Percentiles rank a stretch among this genome's conserved stretches.
phyloP scores from a whole-genome alignment of 345 rosid genomes.

The Eucalyptus erythrocorys region DNA sequence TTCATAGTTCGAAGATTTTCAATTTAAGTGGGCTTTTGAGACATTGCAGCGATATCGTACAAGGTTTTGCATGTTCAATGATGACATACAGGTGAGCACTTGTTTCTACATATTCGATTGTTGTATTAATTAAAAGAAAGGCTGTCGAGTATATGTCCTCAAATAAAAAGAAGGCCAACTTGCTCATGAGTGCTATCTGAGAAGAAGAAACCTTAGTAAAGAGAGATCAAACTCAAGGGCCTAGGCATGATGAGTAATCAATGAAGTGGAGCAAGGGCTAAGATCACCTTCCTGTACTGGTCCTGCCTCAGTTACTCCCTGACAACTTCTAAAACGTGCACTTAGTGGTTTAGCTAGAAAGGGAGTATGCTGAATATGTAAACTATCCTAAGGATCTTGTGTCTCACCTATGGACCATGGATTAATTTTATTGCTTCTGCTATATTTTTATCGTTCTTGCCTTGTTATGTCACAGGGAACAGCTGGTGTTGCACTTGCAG shows the following conservation, averaged over 20 bases:
- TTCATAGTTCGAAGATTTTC: constrained; percentile 91
- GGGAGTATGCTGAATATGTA: not conserved
- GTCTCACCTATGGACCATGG: not conserved
- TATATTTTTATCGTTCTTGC: not conserved
- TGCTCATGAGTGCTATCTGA: not conserved
- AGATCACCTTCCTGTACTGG: not conserved
- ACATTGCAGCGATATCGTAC: constrained; percentile 78
- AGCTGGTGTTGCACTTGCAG: constrained; percentile 99
- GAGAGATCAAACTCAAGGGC: not conserved
- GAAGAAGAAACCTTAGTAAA: not conserved
- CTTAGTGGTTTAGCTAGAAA: not conserved
- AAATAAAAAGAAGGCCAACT: not conserved
- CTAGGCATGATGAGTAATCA: not conserved
- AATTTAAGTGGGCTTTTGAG: constrained; percentile 98
- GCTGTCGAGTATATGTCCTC: not conserved
- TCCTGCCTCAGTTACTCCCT: not conserved
- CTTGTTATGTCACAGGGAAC: constrained; percentile 57
- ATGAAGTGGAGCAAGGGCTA: not conserved
- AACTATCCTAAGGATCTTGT: not conserved
- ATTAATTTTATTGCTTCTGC: not conserved
- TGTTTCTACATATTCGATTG: not conserved
- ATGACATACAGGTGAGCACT: constrained; percentile 77
- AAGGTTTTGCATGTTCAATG: constrained; percentile 96
- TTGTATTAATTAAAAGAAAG: not conserved
- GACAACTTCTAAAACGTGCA: not conserved